Evolutionary conservation across 2,329 filamentous ascomycete genomes (phyloP), one percentile per base, ranked within the genome.

Genomic region (Endocalyx cinctus): DNA sequence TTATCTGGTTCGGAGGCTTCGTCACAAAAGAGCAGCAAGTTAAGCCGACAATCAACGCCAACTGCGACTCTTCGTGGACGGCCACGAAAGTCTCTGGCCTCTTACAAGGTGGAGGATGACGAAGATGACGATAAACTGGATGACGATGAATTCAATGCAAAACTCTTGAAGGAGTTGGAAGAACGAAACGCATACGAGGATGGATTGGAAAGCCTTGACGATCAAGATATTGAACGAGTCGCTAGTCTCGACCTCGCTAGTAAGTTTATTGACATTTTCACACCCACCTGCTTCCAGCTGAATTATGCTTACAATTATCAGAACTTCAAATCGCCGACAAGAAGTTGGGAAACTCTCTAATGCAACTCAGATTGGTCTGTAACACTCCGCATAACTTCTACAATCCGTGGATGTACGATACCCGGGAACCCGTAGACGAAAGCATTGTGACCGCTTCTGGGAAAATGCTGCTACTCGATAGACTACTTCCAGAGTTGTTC

Each of bases 351-450:
- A 98, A 98, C 46, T 85, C 88, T 0, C 64, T 97, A 14, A 87
- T 95, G 70, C 92, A 98, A 56, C 77, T 95, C 4, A 84, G 92
- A 0, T 74, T 96, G 0, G 87, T 87, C 10, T 97, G 92, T 60
- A 95, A 98, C 58, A 87, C 81, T 1, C 92, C 92, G 0, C 89
- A 96, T 60, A 94, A 96, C 54, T 97, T 98, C 58, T 97, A 94
- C 62, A 94, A 88, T 55, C 90, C 92, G 0, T 97, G 90, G 76
- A 70, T 75, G 0, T 67, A 69, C 5, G 70, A 76, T 12, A 69
- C 73, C 2, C 72, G 74, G 5, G 58, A 72, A 0, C 66, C 74
- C 0, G 66, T 87, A 0, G 88, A 97, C 50, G 84, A 94, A 52
- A 82, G 75, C 1, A 75, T 98, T 5, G 77, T 98, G 20, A 90